Conservation (phyloP, 192 early-diverging fungal species). For the Allomyces javanicus region DNA sequence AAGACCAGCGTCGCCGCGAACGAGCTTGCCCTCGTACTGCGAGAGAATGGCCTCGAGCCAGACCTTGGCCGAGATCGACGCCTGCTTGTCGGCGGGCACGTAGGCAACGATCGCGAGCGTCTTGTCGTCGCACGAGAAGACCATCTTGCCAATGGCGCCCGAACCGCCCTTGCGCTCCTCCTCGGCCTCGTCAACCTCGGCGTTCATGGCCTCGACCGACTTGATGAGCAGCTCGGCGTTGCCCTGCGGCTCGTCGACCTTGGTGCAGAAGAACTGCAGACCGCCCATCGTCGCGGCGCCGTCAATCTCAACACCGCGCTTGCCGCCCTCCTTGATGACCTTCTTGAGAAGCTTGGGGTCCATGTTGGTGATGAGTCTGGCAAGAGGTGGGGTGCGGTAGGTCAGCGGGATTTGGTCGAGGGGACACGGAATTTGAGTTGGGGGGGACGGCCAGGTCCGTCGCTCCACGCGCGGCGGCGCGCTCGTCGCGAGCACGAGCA, state of each 20-base stretch:
- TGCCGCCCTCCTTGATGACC: not conserved
- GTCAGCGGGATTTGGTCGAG: not conserved
- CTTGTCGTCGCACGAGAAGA: not conserved
- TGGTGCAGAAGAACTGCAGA: conserved; percentile 1
- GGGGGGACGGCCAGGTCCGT: not conserved
- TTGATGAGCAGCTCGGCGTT: not conserved
- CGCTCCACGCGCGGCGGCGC: not conserved
- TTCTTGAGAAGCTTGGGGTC: not conserved
- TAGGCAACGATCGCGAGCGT: not conserved
- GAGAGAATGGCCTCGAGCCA: not conserved
- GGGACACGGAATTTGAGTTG: not conserved
- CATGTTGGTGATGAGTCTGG: not conserved
- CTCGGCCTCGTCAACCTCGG: not conserved
- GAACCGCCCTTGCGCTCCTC: not conserved
- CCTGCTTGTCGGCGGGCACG: not conserved
- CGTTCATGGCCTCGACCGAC: conserved; percentile 1
- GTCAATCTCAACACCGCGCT: conserved; percentile 1
- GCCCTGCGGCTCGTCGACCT: not conserved
- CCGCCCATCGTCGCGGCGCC: not conserved
- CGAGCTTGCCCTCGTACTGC: not conserved
- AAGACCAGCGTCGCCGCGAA: not conserved
- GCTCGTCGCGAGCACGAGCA: too few relatives aligned
- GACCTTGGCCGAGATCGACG: not conserved
- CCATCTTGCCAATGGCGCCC: not conserved
- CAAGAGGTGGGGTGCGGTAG: not conserved